Evolutionary conservation across 495 filamentous ascomycete genomes (phyloP).

Genomic region (Penicillium arizonense): DNA sequence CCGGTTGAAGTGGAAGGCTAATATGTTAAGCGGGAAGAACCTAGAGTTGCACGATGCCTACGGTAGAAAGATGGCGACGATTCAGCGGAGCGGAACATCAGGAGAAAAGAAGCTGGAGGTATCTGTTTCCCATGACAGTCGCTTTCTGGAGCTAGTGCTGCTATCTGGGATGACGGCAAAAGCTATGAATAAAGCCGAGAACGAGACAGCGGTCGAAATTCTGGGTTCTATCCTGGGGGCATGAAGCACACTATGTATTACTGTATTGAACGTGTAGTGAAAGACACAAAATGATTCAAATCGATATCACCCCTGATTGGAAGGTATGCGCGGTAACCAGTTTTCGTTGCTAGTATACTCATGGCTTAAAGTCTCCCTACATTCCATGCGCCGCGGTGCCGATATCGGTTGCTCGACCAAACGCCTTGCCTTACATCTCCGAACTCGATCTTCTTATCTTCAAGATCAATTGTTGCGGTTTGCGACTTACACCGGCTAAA

Average conservation of each 20-base stretch:
- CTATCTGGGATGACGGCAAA: neutral
- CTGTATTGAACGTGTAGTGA: too few relatives aligned
- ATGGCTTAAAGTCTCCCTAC: neutral
- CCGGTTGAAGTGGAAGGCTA: neutral
- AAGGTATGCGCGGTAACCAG: too few relatives aligned
- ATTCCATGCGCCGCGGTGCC: constrained; percentile 1
- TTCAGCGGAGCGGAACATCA: neutral
- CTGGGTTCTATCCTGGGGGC: neutral
- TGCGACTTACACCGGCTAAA: neutral
- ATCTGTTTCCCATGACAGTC: neutral
- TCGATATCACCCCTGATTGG: too few relatives aligned
- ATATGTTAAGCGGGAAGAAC: neutral
- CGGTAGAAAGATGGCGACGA: neutral
- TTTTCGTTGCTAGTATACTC: too few relatives aligned
- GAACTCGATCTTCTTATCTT: constrained; percentile 6
- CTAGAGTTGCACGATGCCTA: neutral
- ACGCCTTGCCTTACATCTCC: constrained; percentile 3
- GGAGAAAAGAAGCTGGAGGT: constrained; percentile 1
- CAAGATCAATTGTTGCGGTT: constrained; percentile 6
- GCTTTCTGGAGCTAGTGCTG: neutral
- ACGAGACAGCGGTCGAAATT: neutral
- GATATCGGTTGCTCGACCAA: neutral
- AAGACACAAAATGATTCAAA: too few relatives aligned
- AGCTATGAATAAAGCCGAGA: neutral
- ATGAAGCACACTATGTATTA: too few relatives aligned